Base-by-base conservation (phyloP, 2,329 filamentous ascomycete genomes). In the Claviceps maximensis region DNA sequence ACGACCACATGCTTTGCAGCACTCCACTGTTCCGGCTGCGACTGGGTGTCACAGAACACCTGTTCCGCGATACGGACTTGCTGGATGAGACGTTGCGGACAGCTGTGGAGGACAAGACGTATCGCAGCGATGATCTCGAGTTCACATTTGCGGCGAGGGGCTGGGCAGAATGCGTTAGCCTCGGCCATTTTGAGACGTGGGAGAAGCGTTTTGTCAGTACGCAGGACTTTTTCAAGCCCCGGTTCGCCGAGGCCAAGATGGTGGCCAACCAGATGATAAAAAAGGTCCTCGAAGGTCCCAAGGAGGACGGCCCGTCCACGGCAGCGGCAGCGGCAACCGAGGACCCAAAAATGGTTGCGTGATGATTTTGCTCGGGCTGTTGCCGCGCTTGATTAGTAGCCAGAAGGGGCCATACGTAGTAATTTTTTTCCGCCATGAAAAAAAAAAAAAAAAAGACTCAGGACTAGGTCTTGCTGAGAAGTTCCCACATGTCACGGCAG, bases 1-100 rank as follows among this genome's bases (percentile, higher is more conserved):
- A 98, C 68, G 91, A 98, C 69, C 94, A 98, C 74, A 98, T 98
- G 90, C 94, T 98, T 60, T 98, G 93, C 73, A 95, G 89, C 52
- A 98, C 93, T 41, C 93, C 93, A 72, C 80, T 97, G 47, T 98
- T 98, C 74, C 86, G 93, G 50, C 81, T 98, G 58, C 96, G 93
- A 82, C 79, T 98, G 36, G 93, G 93, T 53, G 94, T 96, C n/a
- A 91, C 90, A 1, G 93, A 98, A 71, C 91, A 95, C 66, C 76
- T 98, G 40, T 98, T 96, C 74, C 84, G 89, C 58, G 89, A 90
- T 62, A 77, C 80, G 19, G 80, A 79, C 2, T 74, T 95, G 51
- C 80, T 98, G 15, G 85, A 95, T 50, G 89, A 93, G 65, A 86
- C 86, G 25, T 80, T 98, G 60, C 79, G 85, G 49, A 93, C 89